Base-by-base conservation (phyloP, 148 eudicot genomes). In the Nepenthes gracilis region DNA sequence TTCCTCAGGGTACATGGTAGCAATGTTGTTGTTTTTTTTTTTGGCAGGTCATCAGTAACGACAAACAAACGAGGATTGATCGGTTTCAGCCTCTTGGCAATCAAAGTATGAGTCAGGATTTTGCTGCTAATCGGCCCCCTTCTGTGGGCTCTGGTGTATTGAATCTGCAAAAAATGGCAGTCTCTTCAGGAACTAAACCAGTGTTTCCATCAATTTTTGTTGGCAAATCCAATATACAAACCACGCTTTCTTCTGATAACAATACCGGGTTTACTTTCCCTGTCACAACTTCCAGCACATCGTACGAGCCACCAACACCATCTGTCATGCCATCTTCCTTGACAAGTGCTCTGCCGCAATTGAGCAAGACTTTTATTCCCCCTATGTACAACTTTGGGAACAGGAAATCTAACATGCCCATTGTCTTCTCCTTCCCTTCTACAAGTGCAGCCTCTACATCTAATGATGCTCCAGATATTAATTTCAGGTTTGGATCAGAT, bases 271-370 rank as follows among this genome's bases (percentile, higher is more conserved):
- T 89, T 72, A 81, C 83, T 36, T 85, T 94, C 59, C 92, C 85
- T 5, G 71, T 79, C 50, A 74, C 80, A 49, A 11, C 12, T 58
- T 62, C 83, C 64, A 72, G 84, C 12, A 67, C 75, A 60, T 55
- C 71, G n/a, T 58, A 70, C 47, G 99, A 89, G 70, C 97, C 87
- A 37, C 97, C 95, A 33, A 89, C 97, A 2, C 97, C 95, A 58
- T 83, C 99, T 47, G 70, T 93, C 55, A 63, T 81, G 76, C 97
- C 90, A 33, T 75, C 81, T 60, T 76, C 62, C 56, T 61, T 69
- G 14, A 37, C 86, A 34, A 70, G 66, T 47, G 45, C 69, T 59
- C 64, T 70, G 33, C 56, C 78, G 52, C 84, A 70, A 56, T 60
- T 70, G 2, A 62, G 60, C 9, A 71, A 55, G 14, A 67, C 45